Conservation (phyloP, 192 early-diverging fungal species). For the Umbelopsis vinacea region DNA sequence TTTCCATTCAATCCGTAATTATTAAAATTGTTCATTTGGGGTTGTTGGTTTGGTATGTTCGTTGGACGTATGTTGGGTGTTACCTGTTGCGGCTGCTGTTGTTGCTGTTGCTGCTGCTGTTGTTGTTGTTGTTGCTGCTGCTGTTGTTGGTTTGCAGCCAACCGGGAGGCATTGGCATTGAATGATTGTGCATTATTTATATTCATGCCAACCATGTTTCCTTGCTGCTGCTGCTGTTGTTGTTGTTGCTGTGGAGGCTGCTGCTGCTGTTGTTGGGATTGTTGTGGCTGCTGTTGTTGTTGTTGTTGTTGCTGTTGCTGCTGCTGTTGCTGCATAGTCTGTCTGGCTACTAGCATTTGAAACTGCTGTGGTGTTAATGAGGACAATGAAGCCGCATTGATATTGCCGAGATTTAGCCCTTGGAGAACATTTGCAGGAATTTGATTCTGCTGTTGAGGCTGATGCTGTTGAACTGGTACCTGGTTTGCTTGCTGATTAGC, state of each 20-base stretch:
- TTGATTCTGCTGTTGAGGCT: conserved; percentile 23
- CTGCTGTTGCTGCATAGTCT: conserved; percentile 26
- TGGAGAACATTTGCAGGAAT: conserved; percentile 30
- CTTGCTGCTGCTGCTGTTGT: not conserved
- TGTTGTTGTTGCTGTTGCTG: conserved; percentile 19
- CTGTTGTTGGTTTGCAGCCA: not conserved
- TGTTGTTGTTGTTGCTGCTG: conserved; percentile 20
- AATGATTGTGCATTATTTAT: conserved; percentile 1
- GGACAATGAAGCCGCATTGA: conserved; percentile 20
- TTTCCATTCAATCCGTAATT: conserved; percentile 6
- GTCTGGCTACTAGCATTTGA: conserved; percentile 17
- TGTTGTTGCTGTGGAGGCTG: conserved; percentile 20
- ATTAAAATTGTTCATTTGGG: conserved; percentile 14
- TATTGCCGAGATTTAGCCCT: conserved; percentile 22
- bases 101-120: conserved; percentile 18
- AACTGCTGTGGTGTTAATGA: conserved; percentile 25
- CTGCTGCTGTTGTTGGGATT: conserved; percentile 8
- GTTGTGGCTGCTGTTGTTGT: conserved; percentile 14
- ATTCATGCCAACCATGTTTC: not conserved
- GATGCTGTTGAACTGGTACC: conserved; percentile 9
- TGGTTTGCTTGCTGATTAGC: conserved; percentile 4
- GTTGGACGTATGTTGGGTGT: conserved; percentile 1
- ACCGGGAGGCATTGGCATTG: not conserved
- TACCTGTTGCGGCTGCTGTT: not conserved
- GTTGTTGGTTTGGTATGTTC: not conserved